Evolutionary conservation across 352 stramenopile species (phyloP), one percentile per base, ranked within the genome.

Genomic region (Globisporangium middletonii): DNA sequence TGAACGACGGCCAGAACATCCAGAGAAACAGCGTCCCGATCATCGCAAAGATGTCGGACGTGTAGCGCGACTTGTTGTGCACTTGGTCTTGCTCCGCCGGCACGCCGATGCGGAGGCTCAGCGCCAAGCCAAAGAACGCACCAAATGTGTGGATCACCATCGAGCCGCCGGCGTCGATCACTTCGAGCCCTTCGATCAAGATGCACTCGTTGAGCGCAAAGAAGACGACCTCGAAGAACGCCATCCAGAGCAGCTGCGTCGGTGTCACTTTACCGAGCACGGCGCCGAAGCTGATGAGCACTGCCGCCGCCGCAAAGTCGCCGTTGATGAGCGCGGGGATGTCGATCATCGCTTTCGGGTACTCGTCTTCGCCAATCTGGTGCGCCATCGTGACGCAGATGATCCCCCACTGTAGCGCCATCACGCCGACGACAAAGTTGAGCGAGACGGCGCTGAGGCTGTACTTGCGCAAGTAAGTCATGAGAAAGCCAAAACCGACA

Each of bases 1-100:
- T 92, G 72, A 96, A 96, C 7, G 72, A 88, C 23, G 86, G 84
- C 86, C 86, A 96, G 63, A 85, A 96, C 66, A 93, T 88, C 86
- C 86, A 96, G 42, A 94, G 62, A 54, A 94, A 86, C 15, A 91
- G 74, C 30, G 86, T 93, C 7, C 86, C 86, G 63, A 96, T 87
- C 69, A 96, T 86, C 4, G 86, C 71, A 54, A 92, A 80, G 53
- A 90, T 68, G 46, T 90, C 79, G 38, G 77, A 86, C 47, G 76
- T 74, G 65, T 90, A 90, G 4, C 74, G 62, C 16, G 83, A 91
- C 18, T 65, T 75, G 69, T 85, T 87, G 63, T 85, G 77, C 27
- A 60, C 46, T 54, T 85, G 69, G 30, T 86, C 67, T 1, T n/a
- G 3, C 1, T 42, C 19, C 15, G 51, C 41, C 3, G 79, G 79